These are phyloP conservation scores for Globisporangium splendens DNA, from an alignment of 352 stramenopile genomes.

Conservation along the genomic window DNA sequence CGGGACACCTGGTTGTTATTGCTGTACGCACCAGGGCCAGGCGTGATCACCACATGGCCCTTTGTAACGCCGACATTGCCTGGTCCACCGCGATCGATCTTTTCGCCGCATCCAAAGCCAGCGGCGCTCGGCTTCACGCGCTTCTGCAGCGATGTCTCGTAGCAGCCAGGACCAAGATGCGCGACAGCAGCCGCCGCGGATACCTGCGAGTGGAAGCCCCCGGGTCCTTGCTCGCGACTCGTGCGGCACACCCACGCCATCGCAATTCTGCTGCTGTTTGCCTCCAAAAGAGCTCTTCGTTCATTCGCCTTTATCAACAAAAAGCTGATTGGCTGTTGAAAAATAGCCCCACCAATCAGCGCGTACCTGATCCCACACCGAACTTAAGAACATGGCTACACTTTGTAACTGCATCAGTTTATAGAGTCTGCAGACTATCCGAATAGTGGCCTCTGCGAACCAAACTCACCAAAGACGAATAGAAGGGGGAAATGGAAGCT, in stretches of 20 bases:
- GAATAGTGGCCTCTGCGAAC: no score
- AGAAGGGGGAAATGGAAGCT: no score
- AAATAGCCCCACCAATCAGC: no score
- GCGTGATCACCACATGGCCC: slow-evolving; percentile 39
- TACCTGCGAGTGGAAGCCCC: slow-evolving; percentile 25
- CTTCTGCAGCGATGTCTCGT: slow-evolving; percentile 41
- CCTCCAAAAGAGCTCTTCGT: no score
- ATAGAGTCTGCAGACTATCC: no score
- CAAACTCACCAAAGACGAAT: no score
- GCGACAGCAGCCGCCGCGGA: slow-evolving; percentile 16
- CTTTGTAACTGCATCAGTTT: no score
- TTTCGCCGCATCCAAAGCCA: slow-evolving; percentile 54
- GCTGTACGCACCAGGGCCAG: slow-evolving; percentile 49
- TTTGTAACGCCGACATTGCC: slow-evolving; percentile 19
- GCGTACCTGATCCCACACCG: no score
- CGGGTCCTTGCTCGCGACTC: slow-evolving; percentile 42
- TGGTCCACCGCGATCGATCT: slow-evolving; percentile 31
- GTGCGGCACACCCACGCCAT: slow-evolving; percentile 81
- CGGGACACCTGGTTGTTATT: slow-evolving; percentile 38
- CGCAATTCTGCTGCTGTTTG: background rate
- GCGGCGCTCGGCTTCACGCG: slow-evolving; percentile 50
- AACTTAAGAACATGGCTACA: no score
- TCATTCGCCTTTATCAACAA: background rate
- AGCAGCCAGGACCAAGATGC: slow-evolving; percentile 54
- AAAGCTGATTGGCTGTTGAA: no score